Conservation (phyloP, 306 rosid genomes). For the Sesbania bispinosa region DNA sequence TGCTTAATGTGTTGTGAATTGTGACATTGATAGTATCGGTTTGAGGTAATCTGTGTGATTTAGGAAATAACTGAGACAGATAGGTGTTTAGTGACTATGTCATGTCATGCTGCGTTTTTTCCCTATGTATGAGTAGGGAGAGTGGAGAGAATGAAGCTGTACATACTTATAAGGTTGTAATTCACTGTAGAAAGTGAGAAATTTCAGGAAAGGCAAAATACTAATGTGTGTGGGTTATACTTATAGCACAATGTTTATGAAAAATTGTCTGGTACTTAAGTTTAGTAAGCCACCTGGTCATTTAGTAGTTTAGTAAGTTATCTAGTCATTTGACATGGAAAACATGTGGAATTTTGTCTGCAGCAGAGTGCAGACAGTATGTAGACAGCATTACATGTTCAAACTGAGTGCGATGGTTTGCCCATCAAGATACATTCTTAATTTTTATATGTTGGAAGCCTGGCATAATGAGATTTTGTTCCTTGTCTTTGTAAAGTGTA, state of each 20-base stretch:
- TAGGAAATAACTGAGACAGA: background rate
- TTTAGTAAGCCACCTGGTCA: conserved; percentile 10
- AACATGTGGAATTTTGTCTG: background rate
- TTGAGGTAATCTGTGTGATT: background rate
- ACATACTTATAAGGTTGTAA: background rate
- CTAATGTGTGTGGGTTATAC: no score
- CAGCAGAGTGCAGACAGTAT: background rate
- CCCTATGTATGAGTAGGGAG: background rate
- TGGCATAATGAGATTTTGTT: background rate
- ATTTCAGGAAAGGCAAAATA: conserved; percentile 2
- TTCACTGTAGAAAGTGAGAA: background rate
- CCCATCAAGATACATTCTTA: conserved; percentile 2
- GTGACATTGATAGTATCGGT: conserved; percentile 3
- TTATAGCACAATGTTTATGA: background rate
- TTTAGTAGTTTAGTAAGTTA: conserved; percentile 2
- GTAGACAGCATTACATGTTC: background rate
- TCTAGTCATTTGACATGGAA: conserved; percentile 7
- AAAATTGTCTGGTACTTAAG: background rate
- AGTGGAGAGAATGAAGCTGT: background rate
- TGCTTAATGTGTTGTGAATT: background rate
- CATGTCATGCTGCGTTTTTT: background rate
- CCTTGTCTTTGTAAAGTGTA: background rate
- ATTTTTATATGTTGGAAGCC: conserved; percentile 3
- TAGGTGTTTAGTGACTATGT: background rate
- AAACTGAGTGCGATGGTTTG: background rate